Percentiles rank a stretch among this genome's conserved stretches.
These are phyloP conservation scores for Azolla pinnata DNA, from an alignment of 75 land plant genomes.

Conservation along the genomic window DNA sequence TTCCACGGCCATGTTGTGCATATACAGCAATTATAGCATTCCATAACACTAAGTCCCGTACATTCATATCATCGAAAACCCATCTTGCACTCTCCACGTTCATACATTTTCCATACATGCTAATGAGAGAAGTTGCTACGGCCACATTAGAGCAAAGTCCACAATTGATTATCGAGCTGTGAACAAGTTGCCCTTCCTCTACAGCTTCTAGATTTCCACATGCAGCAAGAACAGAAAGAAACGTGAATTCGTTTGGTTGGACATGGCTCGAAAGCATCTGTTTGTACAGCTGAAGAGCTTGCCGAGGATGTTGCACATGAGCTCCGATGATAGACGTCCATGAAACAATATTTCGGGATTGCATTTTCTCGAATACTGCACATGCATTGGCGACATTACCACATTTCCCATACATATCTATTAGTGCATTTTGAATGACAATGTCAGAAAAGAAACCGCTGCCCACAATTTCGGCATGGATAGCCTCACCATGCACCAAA, in stretches of 20 bases:
- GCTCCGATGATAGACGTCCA: slow-evolving; percentile 36
- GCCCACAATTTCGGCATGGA: slow-evolving; percentile 4
- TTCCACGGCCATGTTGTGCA: slow-evolving; percentile 20
- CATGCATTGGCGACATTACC: slow-evolving; percentile 12
- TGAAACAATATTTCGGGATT: slow-evolving; percentile 23
- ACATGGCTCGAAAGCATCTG: slow-evolving; percentile 10
- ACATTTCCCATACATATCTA: slow-evolving; percentile 23
- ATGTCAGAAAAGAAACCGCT: slow-evolving; percentile 11
- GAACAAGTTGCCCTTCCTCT: slow-evolving; percentile 11
- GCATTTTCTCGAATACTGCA: slow-evolving; percentile 29
- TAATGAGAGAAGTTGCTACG: slow-evolving; percentile 14
- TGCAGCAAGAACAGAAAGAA: slow-evolving; percentile 12
- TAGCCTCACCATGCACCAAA: slow-evolving; percentile 9
- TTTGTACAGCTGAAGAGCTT: slow-evolving; percentile 10
- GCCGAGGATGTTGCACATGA: slow-evolving; percentile 1
- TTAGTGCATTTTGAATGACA: slow-evolving; percentile 8
- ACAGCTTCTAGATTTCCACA: slow-evolving; percentile 13
- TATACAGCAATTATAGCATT: slow-evolving; percentile 15
- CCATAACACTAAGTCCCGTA: slow-evolving; percentile 15
- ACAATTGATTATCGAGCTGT: slow-evolving; percentile 2
- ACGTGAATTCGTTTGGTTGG: slow-evolving; percentile 10
- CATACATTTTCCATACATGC: slow-evolving; percentile 22
- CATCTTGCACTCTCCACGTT: slow-evolving; percentile 3
- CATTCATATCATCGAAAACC: slow-evolving; percentile 11
- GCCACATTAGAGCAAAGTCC: slow-evolving; percentile 11